Evolutionary conservation across 2,329 filamentous ascomycete genomes (phyloP), one percentile per base, ranked within the genome.

Genomic region (Penicillium fuscoglaucum): DNA sequence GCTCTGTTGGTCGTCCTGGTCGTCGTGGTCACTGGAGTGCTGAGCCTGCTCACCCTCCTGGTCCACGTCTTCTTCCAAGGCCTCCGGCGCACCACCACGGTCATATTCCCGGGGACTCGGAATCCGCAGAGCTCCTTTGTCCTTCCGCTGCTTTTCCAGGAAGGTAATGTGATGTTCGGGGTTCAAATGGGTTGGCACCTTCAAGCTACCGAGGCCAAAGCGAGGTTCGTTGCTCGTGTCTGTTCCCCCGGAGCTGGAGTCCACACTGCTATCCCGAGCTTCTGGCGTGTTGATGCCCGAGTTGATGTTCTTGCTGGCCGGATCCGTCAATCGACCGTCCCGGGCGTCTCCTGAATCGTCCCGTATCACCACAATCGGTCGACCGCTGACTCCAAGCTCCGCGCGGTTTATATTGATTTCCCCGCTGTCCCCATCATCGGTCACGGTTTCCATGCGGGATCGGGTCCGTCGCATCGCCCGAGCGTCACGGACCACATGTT

Each of bases 81-180:
- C 77, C 65, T 87, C 77, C 4, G 93, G 93, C 10, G 87, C 80
- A 60, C 91, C 83, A 28, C 93, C 95, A 51, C 86, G 85, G 67
- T 99, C 95, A 49, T 89, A 93, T 70, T 98, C 95, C 66, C 93
- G 83, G 1, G 95, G 95, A 21, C 93, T 93, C 0, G 95, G 95
- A 67, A 99, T 98, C 41, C 91, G 88, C 44, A 98, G 78, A 0
- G 92, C 86, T 35, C 87, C 87, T 53, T 86, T 88, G 56, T 90
- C 87, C 61, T 87, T 86, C 39, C 92, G 85, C 72, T 97, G 93
- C 33, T 89, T 88, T 72, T 96, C 87, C 15, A 97, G 74, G 68
- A 98, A 95, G 6, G 90, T 90, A 68, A 97, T 96, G 69, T 96
- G 91, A 61, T 93, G 89, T 55, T 91, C 89, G 45, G 89, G 82